Percentiles rank a stretch among this genome's conserved stretches.
Evolutionary conservation across 73 alveolate species (phyloP).

Genomic region (Durusdinium trenchii): DNA sequence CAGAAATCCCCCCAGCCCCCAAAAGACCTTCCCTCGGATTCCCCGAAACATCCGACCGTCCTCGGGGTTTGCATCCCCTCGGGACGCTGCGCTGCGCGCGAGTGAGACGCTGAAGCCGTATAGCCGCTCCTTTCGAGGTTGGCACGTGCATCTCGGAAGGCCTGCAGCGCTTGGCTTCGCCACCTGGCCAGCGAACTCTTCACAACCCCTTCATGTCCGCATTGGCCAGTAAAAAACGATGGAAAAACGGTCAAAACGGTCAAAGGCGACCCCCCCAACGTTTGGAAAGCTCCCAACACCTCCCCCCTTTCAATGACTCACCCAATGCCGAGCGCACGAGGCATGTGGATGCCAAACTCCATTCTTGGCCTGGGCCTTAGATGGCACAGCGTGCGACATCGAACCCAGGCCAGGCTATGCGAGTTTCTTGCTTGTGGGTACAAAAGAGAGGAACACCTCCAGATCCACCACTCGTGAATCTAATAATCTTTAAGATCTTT

Average conservation of each 20-base stretch:
- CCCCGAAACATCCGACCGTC: too few relatives aligned
- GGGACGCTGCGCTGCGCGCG: too few relatives aligned
- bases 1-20: too few relatives aligned
- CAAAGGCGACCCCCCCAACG: background rate
- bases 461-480: too few relatives aligned
- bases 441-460: too few relatives aligned
- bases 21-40: too few relatives aligned
- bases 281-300: background rate
- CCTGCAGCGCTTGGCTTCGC: conserved; percentile 20
- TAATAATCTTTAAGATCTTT: too few relatives aligned
- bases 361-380: background rate
- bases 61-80: too few relatives aligned
- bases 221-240: background rate
- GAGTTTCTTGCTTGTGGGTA: too few relatives aligned
- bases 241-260: background rate
- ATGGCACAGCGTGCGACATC: too few relatives aligned
- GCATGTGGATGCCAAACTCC: conserved; percentile 27
- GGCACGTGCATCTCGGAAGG: conserved; percentile 46
- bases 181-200: background rate
- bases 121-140: conserved; percentile 56
- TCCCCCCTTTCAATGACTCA: background rate
- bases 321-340: background rate
- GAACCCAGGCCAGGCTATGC: too few relatives aligned
- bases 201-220: background rate
- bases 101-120: too few relatives aligned